Base-by-base conservation (phyloP, 352 stramenopile genomes). In the Pythium brachiatum region DNA sequence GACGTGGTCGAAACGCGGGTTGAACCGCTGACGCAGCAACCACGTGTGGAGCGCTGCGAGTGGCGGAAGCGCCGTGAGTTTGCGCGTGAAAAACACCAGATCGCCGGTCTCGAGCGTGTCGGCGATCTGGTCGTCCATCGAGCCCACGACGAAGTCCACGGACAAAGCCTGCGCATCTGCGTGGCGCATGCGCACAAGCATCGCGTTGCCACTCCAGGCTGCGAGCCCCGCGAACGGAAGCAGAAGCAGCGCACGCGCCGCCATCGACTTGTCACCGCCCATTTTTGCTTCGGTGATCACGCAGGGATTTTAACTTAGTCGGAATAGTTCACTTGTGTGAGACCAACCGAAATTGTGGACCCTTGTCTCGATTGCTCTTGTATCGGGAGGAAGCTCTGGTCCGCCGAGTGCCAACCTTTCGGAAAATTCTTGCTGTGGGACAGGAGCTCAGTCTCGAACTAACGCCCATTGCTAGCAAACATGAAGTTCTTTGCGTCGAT, bases 81-180 rank as follows among this genome's bases (percentile, higher is more conserved):
- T 82, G 58, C 85, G 84, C 60, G 76, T 74, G 64, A 95, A 95
- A 56, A 91, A 79, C 50, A 95, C 57, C 27, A 95, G 58, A 53
- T 95, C 86, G 43, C 86, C 86, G 27, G 86, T 95, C 62, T 94
- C 79, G 43, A 95, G 79, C 54, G 84, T 89, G 68, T 95, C 86
- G 79, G 88, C 87, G 54, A 95, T 89, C 54, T 75, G 86, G 72
- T 95, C 86, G 67, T 95, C 83, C 79, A 95, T 92, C 29, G 84
- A 93, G 29, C 86, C 86, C 7, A 83, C 62, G 20, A 86, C 60
- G 62, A 95, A 95, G 48, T 89, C 76, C 25, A 87, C 63, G 29
- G 65, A 70, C 15, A 69, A 58, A 36, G 70, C 53, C 25, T 84
- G 60, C 21, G 60, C 52, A 25, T 66, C 60, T 9, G 60, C 64